Base-by-base conservation (phyloP, 2,329 filamentous ascomycete genomes). In the Aspergillus alliaceus region DNA sequence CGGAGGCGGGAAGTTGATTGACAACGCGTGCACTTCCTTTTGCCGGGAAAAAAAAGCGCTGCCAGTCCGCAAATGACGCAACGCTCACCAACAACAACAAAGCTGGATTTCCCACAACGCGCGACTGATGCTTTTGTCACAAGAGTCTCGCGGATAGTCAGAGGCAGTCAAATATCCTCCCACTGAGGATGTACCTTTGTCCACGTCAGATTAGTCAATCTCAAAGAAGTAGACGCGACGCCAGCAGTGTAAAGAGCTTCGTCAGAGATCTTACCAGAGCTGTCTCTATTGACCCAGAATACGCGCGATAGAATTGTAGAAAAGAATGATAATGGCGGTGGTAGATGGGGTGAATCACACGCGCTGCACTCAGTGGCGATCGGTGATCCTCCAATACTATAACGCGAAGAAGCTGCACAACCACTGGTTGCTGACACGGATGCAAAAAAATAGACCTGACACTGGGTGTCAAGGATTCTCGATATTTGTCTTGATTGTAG, bases 1-100 rank as follows among this genome's bases (percentile, higher is more conserved):
- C 63, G 64, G 60, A 65, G 65, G 65, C 64, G 65, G 65, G 64
- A 66, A 66, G 63, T 58, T 60, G 63, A 47, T 58, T 62, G 64
- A 63, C 63, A 66, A 67, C 65, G 65, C 65, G 65, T 63, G 64
- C 63, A 62, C 60, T 62, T 56, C 52, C 46, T 51, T 47, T 51
- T 55, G 44, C 35, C 35, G 57, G 59, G 57, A n/a, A 48, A 54
- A 52, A 54, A 55, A 61, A 57, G 46, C 39, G 56, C 54, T 60
- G 54, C 49, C 59, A 55, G 48, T 51, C 63, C 58, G 58, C 59
- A 58, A 63, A 63, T 66, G 64, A 66, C 62, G 64, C 64, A 66
- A 63, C 59, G 58, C 46, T 59, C 53, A 27, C 54, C 54, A 51
- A 58, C 59, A 58, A 42, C 60, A 54, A 51, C 12, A 51, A 42